Evolutionary conservation across 352 stramenopile genomes (phyloP).

Genomic region (Elongisporangium anandrum): DNA sequence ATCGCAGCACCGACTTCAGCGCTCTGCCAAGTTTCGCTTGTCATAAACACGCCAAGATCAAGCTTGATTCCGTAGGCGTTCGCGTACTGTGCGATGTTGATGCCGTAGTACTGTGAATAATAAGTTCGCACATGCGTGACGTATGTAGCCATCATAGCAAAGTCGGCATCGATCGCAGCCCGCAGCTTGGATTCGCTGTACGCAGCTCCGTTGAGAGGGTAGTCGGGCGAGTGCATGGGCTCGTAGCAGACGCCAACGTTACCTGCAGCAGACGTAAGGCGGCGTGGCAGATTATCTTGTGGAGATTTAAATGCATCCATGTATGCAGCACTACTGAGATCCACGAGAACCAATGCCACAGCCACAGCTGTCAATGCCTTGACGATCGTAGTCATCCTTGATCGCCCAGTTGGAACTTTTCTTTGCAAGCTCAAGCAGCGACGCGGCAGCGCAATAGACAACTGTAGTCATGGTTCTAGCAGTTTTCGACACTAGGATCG

Average conservation of each 20-base stretch:
- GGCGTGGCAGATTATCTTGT: too few species aligned
- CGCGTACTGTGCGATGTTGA: conserved; percentile 36
- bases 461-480: too few species aligned
- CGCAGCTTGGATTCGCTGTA: conserved; percentile 22
- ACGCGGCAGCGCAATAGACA: too few species aligned
- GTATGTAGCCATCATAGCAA: conserved; percentile 30
- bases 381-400: too few species aligned
- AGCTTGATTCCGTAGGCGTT: conserved; percentile 46
- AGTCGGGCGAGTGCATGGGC: conserved; percentile 47
- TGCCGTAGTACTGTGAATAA: conserved; percentile 50
- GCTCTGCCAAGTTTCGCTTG: conserved; percentile 33
- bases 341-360: too few species aligned
- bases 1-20: conserved; percentile 34
- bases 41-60: conserved; percentile 52
- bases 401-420: too few species aligned
- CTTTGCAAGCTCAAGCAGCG: too few species aligned
- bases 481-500: too few species aligned
- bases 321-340: too few species aligned
- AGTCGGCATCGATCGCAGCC: conserved; percentile 41
- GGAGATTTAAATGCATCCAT: too few species aligned
- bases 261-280: too few species aligned
- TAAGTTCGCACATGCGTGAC: conserved; percentile 63
- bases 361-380: too few species aligned
- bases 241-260: conserved; percentile 41
- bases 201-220: conserved; percentile 29